These are phyloP conservation scores for Phytophthora pini DNA, from an alignment of 352 stramenopile species.

Conservation along the genomic window DNA sequence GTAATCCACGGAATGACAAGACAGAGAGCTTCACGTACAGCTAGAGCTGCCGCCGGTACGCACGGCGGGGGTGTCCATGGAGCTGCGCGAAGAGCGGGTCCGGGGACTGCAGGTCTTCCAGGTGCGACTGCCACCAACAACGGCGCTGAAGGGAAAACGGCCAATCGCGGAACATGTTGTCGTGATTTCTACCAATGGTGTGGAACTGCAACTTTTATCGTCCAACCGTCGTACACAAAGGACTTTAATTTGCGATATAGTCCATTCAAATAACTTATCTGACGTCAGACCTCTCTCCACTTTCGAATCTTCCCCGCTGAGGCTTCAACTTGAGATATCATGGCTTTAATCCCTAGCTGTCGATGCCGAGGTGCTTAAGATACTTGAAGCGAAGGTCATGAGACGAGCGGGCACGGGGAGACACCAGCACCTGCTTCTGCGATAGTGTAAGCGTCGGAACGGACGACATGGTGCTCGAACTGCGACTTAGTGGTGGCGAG, in stretches of 20 bases:
- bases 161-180: constrained; percentile 4
- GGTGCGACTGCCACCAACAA: constrained; percentile 27
- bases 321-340: neutral
- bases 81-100: constrained; percentile 25
- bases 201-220: constrained; percentile 17
- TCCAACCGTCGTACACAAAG: constrained; percentile 4
- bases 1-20: neutral
- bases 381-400: constrained; percentile 90
- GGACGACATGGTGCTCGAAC: constrained; percentile 35
- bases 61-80: constrained; percentile 27
- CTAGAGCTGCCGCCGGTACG: constrained; percentile 7
- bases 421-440: constrained; percentile 76
- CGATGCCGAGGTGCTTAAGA: constrained; percentile 86
- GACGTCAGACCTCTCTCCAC: constrained; percentile 1
- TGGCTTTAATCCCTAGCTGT: constrained; percentile 45
- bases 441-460: constrained; percentile 57
- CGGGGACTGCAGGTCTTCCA: constrained; percentile 1
- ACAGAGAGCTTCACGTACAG: constrained; percentile 28
- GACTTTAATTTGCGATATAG: constrained; percentile 11
- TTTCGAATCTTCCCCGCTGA: constrained; percentile 16
- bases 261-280: constrained; percentile 42
- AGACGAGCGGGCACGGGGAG: constrained; percentile 70
- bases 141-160: neutral
- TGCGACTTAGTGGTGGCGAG: constrained; percentile 47
- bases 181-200: constrained; percentile 9